Evolutionary conservation across 23 red algal species (phyloP).

Genomic region (Rhodosorus marinus): DNA sequence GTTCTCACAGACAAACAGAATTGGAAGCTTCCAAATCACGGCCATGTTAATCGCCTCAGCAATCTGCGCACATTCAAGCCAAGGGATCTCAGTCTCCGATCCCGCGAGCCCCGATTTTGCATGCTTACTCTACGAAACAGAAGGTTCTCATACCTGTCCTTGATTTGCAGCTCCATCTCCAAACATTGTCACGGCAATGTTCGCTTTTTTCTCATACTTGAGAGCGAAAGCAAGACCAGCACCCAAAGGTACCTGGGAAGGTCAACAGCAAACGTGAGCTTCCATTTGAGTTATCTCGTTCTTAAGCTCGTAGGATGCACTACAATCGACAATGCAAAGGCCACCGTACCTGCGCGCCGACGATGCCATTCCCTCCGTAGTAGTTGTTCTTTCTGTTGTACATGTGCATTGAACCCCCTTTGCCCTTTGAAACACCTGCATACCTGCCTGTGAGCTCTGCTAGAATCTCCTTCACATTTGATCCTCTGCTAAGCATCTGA

Average conservation of each 20-base stretch:
- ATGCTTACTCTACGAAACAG: too few species aligned
- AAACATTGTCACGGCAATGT: conserved; percentile 80
- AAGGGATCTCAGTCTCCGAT: too few species aligned
- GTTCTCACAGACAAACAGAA: conserved; percentile 76
- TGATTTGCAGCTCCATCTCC: conserved; percentile 96
- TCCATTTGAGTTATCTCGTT: too few species aligned
- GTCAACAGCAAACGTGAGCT: too few species aligned
- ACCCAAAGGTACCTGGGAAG: conserved; percentile 73
- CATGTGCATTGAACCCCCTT: conserved; percentile 94
- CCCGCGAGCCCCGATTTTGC: too few species aligned
- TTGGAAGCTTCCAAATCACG: conserved; percentile 81
- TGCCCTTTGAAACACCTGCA: conserved; percentile 60
- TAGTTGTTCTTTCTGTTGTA: conserved; percentile 78
- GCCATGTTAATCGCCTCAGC: conserved; percentile 94
- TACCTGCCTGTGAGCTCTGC: conserved; percentile 65
- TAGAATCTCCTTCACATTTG: conserved; percentile 47
- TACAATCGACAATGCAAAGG: too few species aligned
- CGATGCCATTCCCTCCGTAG: conserved; percentile 94
- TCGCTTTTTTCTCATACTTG: conserved; percentile 63
- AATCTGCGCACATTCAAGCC: too few species aligned
- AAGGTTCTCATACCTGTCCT: too few species aligned
- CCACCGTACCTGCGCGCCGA: conserved; percentile 90
- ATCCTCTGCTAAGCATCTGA: conserved; percentile 65
- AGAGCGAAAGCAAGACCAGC: conserved; percentile 85
- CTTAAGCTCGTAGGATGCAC: too few species aligned